A percentile compares a stretch with the other conserved stretches of the same genome.
Conservation (phyloP, 176 grass and related monocot genomes). For the Saccharum spontaneum region DNA sequence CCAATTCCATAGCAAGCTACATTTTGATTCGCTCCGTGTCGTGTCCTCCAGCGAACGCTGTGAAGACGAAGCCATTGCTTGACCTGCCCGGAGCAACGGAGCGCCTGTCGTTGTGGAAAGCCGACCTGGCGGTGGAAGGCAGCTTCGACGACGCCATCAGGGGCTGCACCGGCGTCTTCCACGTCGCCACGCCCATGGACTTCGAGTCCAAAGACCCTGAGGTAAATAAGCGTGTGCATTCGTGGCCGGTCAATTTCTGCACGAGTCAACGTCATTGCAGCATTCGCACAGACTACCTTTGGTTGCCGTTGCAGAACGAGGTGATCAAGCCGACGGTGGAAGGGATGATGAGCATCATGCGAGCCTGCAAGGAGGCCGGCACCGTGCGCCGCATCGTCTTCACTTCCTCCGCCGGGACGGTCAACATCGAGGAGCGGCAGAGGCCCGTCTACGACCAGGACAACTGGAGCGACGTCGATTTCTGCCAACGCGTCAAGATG, state of each 20-base stretch:
- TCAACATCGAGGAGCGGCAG: slow-evolving; percentile 61
- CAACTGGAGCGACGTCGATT: slow-evolving; percentile 80
- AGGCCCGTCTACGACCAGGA: slow-evolving; percentile 59
- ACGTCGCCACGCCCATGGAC: slow-evolving; percentile 98
- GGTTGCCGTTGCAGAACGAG: slow-evolving; percentile 54
- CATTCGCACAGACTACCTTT: too few species aligned
- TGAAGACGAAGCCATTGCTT: slow-evolving; percentile 44
- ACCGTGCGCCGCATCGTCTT: slow-evolving; percentile 80
- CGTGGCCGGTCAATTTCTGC: neutral
- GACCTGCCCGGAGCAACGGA: slow-evolving; percentile 41
- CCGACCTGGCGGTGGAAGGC: slow-evolving; percentile 58
- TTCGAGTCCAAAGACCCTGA: slow-evolving; percentile 87
- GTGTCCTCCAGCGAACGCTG: slow-evolving; percentile 43
- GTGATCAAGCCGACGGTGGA: slow-evolving; percentile 88
- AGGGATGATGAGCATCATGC: slow-evolving; percentile 84
- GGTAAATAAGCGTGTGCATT: slow-evolving; percentile 22
- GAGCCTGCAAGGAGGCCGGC: slow-evolving; percentile 75
- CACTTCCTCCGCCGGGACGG: slow-evolving; percentile 82
- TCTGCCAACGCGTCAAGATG: slow-evolving; percentile 88
- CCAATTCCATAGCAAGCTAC: neutral
- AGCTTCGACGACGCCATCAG: slow-evolving; percentile 69
- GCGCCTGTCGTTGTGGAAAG: slow-evolving; percentile 64
- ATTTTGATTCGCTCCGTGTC: neutral
- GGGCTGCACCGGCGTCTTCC: slow-evolving; percentile 81
- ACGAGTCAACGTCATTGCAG: neutral